Evolutionary conservation across 176 grass and related monocot genomes (phyloP).

Genomic region (Carex myosuroides): DNA sequence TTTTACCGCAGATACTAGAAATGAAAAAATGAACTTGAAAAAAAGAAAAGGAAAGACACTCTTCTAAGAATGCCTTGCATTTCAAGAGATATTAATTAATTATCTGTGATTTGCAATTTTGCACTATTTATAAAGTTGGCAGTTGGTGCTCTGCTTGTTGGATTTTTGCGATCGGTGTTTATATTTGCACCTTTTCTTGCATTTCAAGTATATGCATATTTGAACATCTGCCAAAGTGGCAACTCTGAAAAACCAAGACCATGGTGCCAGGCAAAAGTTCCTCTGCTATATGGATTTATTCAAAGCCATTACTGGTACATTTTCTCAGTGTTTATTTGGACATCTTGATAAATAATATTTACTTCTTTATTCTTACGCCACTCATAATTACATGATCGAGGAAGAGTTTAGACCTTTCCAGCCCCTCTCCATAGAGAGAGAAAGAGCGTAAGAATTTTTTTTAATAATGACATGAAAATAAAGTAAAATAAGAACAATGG

Average conservation of each 20-base stretch:
- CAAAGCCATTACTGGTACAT: constrained; percentile 92
- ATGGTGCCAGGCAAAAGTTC: constrained; percentile 74
- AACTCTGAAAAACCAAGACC: constrained; percentile 43
- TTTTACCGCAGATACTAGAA: neutral
- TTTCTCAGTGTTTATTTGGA: neutral
- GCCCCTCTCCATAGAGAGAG: neutral
- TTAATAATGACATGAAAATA: neutral
- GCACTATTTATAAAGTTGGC: constrained; percentile 45
- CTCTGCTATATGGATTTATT: constrained; percentile 81
- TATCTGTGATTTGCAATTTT: constrained; percentile 4
- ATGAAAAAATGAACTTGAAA: neutral
- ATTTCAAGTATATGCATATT: constrained; percentile 91
- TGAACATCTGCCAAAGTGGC: constrained; percentile 57
- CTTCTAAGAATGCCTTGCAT: neutral
- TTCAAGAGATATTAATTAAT: neutral
- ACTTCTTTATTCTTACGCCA: neutral
- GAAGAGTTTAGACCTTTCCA: neutral
- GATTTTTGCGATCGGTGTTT: constrained; percentile 41
- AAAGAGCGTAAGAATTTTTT: neutral
- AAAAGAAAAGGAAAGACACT: neutral
- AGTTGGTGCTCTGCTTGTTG: constrained; percentile 36
- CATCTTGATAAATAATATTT: neutral
- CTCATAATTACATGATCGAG: neutral
- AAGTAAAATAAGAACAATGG: neutral
- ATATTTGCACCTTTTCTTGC: constrained; percentile 71